Conservation (phyloP, 2,329 filamentous ascomycete species). For the Monascus ruber region DNA sequence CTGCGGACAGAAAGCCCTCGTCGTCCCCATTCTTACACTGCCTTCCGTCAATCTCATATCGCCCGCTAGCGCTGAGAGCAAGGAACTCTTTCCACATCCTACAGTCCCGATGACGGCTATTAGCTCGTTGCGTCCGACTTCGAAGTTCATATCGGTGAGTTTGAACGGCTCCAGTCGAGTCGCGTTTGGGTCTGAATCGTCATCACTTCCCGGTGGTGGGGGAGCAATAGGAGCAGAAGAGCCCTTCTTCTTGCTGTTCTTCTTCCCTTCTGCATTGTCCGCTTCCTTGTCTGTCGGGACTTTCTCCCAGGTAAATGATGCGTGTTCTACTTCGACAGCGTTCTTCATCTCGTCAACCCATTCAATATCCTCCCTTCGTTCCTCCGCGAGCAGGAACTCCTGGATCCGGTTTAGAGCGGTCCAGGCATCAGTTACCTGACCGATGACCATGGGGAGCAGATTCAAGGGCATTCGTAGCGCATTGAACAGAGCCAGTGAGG, state of each 20-base stretch:
- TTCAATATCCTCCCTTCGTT: constrained; percentile 60
- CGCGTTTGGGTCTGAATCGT: constrained; percentile 10
- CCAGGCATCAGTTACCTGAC: constrained; percentile 81
- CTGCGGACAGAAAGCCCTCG: constrained; percentile 83
- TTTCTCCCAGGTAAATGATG: constrained; percentile 79
- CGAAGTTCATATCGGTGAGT: constrained; percentile 25
- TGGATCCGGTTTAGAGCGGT: constrained; percentile 76
- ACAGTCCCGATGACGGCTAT: constrained; percentile 47
- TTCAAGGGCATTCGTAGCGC: constrained; percentile 82
- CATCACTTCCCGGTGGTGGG: constrained; percentile 34
- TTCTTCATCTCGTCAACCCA: constrained; percentile 42
- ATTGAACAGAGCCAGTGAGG: constrained; percentile 88
- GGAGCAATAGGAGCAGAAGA: constrained; percentile 37
- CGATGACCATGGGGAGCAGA: constrained; percentile 74
- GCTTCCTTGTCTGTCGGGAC: constrained; percentile 11
- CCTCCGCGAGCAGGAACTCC: constrained; percentile 77
- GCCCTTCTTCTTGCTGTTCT: constrained; percentile 17
- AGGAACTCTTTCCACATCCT: constrained; percentile 80
- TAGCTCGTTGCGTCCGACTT: constrained; percentile 20
- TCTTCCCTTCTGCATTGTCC: constrained; percentile 3
- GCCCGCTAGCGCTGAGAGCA: constrained; percentile 75
- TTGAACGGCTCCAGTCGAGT: constrained; percentile 27
- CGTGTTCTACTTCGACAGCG: constrained; percentile 57
- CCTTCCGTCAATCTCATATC: constrained; percentile 70
- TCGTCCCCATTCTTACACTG: constrained; percentile 78